These are phyloP conservation scores for Penicillium nordicum DNA, from an alignment of 2,329 filamentous ascomycete genomes.

Conservation along the genomic window DNA sequence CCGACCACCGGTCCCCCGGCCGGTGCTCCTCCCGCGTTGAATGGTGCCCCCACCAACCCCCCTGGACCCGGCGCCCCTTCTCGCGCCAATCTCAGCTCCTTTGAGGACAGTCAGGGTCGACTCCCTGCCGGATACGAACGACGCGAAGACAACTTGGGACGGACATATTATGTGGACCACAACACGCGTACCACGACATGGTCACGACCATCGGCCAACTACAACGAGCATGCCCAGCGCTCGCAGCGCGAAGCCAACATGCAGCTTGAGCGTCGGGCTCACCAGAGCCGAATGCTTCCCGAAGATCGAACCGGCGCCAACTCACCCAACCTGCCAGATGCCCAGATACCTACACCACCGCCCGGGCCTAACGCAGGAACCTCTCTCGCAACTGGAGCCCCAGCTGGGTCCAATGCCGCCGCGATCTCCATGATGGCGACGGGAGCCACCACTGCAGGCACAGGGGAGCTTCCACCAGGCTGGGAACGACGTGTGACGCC, in stretches of 20 bases:
- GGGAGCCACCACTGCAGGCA: conserved; percentile 88
- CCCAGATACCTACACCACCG: conserved; percentile 46
- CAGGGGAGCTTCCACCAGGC: conserved; percentile 87
- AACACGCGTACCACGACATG: conserved; percentile 96
- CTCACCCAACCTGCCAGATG: conserved; percentile 70
- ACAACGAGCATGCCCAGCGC: conserved; percentile 71
- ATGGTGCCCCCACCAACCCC: conserved; percentile 36
- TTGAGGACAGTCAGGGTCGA: conserved; percentile 92
- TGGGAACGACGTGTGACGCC: conserved; percentile 97
- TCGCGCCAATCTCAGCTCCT: conserved; percentile 72
- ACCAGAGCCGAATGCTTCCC: conserved; percentile 92
- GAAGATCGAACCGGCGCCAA: conserved; percentile 93
- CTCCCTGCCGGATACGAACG: conserved; percentile 93
- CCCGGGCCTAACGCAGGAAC: conserved; percentile 31
- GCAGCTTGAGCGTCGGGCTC: conserved; percentile 84
- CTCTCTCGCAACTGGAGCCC: conserved; percentile 36
- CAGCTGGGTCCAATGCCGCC: conserved; percentile 46
- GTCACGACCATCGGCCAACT: conserved; percentile 79
- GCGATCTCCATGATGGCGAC: conserved; percentile 88
- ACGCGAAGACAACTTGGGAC: conserved; percentile 86
- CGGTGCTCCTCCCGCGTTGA: conserved; percentile 41
- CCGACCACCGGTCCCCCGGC: conserved; percentile 35
- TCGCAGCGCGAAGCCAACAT: conserved; percentile 84
- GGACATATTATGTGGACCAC: conserved; percentile 98
- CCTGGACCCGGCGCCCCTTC: conserved; percentile 40